Base-by-base conservation (phyloP, 148 eudicot species). In the Heliosperma pusillum region DNA sequence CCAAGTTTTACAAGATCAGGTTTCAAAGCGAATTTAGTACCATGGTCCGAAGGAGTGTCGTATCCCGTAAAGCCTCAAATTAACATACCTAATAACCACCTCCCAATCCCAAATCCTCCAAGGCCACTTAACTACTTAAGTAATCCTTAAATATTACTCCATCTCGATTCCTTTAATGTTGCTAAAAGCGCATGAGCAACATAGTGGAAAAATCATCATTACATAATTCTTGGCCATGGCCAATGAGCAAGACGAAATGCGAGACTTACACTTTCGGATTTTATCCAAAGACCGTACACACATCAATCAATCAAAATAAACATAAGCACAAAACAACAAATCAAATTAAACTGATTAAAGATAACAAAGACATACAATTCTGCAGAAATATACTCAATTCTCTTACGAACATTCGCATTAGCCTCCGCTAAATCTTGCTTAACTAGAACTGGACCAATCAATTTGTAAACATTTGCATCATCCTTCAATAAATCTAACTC, bases 401-500 rank as follows among this genome's bases (percentile, higher is more conserved):
- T 80, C 89, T 95, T 95, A 67, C 90, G 89, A 56, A 95, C 97
- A 80, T 95, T 95, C 2, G 99, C 99, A 70, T 90, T 92, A 5
- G 99, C 99, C 85, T 95, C 99, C 0, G 97, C 97, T 79, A 95
- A 85, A 81, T 95, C 99, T 86, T 95, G 99, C 87, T 92, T 95
- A 45, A 95, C 99, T 57, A 95, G 87, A 80, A 95, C 99, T 3
- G 99, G 99, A 44, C 99, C 99, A 66, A 95, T 95, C 86, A 95
- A 85, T 74, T 95, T 95, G 88, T 89, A 95, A 74, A 95, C 99
- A 83, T 95, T 95, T 5, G 99, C 97, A 62, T 95, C 99, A 40
- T 95, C 99, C 4, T 69, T 89, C 87, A 95, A 76, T 82, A 95
- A 80, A 83, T 95, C 97, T 91, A 95, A 80, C 83, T 95, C 99